These are phyloP conservation scores for Pseudonectria buxi DNA, from an alignment of 2,329 filamentous ascomycete species.

Conservation along the genomic window DNA sequence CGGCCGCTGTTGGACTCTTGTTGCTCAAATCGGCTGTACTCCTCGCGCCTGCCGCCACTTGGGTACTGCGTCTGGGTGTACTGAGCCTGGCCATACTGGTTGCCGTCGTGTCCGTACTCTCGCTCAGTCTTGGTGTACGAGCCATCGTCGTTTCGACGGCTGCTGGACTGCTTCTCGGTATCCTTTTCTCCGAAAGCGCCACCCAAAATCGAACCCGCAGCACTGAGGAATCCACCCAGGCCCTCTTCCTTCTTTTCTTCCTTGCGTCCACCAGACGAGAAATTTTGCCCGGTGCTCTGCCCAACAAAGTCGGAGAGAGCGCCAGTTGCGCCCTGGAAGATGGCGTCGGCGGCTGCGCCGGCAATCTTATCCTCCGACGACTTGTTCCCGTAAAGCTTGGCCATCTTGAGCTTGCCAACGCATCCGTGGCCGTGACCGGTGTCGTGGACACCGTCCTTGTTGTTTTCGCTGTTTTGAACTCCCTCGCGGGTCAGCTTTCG, in stretches of 20 bases:
- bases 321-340: conserved; percentile 52
- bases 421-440: conserved; percentile 82
- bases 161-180: conserved; percentile 46
- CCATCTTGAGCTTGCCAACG: conserved; percentile 68
- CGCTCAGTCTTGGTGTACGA: conserved; percentile 55
- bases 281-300: conserved; percentile 38
- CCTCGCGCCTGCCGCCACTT: conserved; percentile 49
- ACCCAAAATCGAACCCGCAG: conserved; percentile 61
- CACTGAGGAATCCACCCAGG: conserved; percentile 64
- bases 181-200: conserved; percentile 50
- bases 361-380: conserved; percentile 51
- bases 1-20: conserved; percentile 35
- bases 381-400: conserved; percentile 53
- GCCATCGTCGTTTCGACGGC: conserved; percentile 51
- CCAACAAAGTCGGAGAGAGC: conserved; percentile 41
- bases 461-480: conserved; percentile 71
- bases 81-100: conserved; percentile 55
- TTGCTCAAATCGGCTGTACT: conserved; percentile 58
- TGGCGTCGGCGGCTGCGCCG: conserved; percentile 46
- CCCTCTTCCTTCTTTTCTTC: conserved; percentile 53
- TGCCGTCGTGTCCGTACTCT: conserved; percentile 52
- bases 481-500: conserved; percentile 71
- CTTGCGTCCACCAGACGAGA: conserved; percentile 26
- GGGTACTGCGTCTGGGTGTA: conserved; percentile 52
- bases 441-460: conserved; percentile 79